Evolutionary conservation across 345 rosid genomes (phyloP), one percentile per base, ranked within the genome.

Genomic region (Gossypium thurberi): DNA sequence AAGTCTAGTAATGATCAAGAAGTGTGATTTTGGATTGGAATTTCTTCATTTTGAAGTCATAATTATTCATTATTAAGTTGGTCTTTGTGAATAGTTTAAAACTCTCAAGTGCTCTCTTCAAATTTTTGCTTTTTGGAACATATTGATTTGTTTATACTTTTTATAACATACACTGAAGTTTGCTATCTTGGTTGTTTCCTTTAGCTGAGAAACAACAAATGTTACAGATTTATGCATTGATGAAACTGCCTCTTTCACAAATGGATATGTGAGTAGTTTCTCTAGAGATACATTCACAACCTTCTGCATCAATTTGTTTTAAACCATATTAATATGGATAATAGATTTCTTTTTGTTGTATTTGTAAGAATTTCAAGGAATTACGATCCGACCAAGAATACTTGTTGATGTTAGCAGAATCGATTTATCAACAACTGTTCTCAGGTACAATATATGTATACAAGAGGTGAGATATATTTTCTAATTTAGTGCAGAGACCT

Each of bases 401-500:
- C 33, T 28, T 3, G 4, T 3, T 28, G 33, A 28, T 28, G 33
- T 28, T 28, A 28, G 33, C 33, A 3, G 33, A 28, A 28, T 28
- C 4, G 4, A 28, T 28, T 28, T 28, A 3, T 28, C 33, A 28
- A 3, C 33, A 28, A 28, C 33, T 28, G 33, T 28, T 28, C 33
- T 28, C 4, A 4, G 33, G 33, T 28, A 28, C 33, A 28, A 3
- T 28, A 0, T 28, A 28, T 28, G 85, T 94, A 48, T 84, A 76
- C 79, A 90, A 86, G 78, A 82, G 77, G 63, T 87, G 95, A 2
- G 86, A 88, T 65, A 51, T 94, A 61, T 33, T 95, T 13, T 87
- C 84, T 46, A 81, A 72, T 58, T 65, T 92, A 13, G 91, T 88
- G 76, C 82, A 80, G 81, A 89, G 93, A 90, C 95, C 97, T 75